Percentiles rank a stretch among this genome's conserved stretches.
Evolutionary conservation across 2,329 filamentous ascomycete genomes (phyloP).

Genomic region (Monilinia aucupariae): DNA sequence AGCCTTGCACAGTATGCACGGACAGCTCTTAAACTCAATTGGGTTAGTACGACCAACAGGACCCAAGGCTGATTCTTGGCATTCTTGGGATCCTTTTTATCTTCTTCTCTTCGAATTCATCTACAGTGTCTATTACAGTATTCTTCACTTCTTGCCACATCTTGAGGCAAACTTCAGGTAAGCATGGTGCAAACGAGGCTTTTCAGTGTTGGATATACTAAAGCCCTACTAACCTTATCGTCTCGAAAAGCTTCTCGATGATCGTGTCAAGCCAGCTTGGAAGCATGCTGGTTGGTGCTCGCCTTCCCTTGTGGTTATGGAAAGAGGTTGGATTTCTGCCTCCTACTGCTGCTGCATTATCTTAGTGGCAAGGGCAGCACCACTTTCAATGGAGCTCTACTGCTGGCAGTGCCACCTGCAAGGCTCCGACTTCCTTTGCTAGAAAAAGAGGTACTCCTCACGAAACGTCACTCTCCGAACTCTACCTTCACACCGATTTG

Average conservation of each 20-base stretch:
- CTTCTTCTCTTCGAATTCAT: no score
- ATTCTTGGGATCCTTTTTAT: not conserved
- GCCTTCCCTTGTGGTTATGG: not conserved
- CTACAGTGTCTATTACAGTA: not conserved
- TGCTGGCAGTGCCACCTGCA: conserved; percentile 1
- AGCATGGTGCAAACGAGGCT: not conserved
- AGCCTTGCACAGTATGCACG: no score
- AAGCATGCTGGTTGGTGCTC: not conserved
- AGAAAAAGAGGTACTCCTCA: not conserved
- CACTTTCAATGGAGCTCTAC: not conserved
- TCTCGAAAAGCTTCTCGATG: not conserved
- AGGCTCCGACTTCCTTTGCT: not conserved
- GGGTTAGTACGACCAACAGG: no score
- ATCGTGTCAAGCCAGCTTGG: not conserved
- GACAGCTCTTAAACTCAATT: no score
- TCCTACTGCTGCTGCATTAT: not conserved
- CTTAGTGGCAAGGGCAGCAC: not conserved
- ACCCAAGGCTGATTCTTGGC: not conserved
- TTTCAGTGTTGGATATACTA: not conserved
- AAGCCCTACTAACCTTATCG: not conserved
- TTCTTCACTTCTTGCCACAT: not conserved
- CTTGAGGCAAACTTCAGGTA: not conserved
- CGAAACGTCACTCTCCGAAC: not conserved
- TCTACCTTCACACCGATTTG: not conserved
- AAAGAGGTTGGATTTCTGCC: not conserved